These are phyloP conservation scores for Xanthoparmelia taractica DNA, from an alignment of 495 filamentous ascomycete species.

Conservation along the genomic window DNA sequence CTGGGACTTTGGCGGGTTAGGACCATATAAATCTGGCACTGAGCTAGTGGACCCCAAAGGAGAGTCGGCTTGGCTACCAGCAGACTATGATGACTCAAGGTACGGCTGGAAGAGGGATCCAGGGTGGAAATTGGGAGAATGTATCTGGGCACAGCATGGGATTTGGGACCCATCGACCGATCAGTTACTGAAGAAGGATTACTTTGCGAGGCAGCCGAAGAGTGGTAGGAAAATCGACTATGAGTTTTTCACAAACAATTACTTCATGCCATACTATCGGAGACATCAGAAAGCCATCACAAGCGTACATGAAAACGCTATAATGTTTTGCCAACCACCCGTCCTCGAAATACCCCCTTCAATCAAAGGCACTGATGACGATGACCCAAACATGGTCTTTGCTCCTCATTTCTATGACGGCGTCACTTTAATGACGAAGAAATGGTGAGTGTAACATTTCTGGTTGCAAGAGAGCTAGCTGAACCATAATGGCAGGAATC, in stretches of 20 bases:
- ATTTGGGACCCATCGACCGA: conserved; percentile 84
- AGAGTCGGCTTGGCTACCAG: conserved; percentile 72
- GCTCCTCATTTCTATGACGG: conserved; percentile 96
- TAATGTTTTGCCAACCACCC: conserved; percentile 87
- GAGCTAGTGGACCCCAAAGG: conserved; percentile 83
- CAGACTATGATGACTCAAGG: conserved; percentile 68
- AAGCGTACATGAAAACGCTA: conserved; percentile 64
- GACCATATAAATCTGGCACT: conserved; percentile 79
- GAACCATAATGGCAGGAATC: conserved; percentile 50
- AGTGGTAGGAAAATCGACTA: conserved; percentile 69
- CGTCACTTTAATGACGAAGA: conserved; percentile 92
- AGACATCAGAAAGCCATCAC: conserved; percentile 66
- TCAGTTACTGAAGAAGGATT: conserved; percentile 71
- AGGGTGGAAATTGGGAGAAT: conserved; percentile 85
- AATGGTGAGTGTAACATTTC: conserved; percentile 52
- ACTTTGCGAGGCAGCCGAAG: conserved; percentile 69
- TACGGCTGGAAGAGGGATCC: conserved; percentile 89
- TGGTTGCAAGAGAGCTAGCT: conserved; percentile 15
- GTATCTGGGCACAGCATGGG: conserved; percentile 93
- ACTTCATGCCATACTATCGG: conserved; percentile 81
- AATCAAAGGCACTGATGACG: conserved; percentile 80
- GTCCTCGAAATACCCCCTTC: conserved; percentile 84
- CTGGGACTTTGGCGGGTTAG: conserved; percentile 89
- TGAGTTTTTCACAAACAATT: conserved; percentile 76
- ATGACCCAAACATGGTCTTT: conserved; percentile 85